Evolutionary conservation across 495 filamentous ascomycete genomes (phyloP).

Genomic region (Xylaria nigripes): DNA sequence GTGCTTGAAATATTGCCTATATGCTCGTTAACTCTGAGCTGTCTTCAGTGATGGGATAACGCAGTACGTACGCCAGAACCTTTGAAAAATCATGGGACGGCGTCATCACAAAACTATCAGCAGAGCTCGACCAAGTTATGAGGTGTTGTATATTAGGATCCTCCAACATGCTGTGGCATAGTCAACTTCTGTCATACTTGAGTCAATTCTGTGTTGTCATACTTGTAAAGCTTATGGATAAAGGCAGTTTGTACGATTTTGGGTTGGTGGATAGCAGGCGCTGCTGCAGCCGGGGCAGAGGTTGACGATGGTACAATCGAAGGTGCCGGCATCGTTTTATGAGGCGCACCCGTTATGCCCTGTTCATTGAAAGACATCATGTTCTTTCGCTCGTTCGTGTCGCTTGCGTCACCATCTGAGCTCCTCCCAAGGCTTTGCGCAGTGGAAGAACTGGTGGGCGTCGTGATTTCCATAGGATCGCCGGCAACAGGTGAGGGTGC

Average conservation of each 20-base stretch:
- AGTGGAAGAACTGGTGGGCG: constrained; percentile 37
- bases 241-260: constrained; percentile 99
- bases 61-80: constrained; percentile 74
- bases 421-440: constrained; percentile 36
- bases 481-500: constrained; percentile 39
- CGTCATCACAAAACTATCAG: constrained; percentile 98
- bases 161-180: constrained; percentile 75
- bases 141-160: constrained; percentile 86
- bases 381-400: constrained; percentile 27
- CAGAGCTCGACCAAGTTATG: constrained; percentile 88
- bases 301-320: constrained; percentile 5
- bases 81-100: constrained; percentile 97
- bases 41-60: constrained; percentile 9
- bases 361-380: constrained; percentile 24
- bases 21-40: constrained; percentile 13
- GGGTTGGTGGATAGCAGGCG: constrained; percentile 83
- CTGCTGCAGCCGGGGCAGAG: constrained; percentile 51
- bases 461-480: constrained; percentile 46
- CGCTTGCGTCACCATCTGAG: constrained; percentile 38
- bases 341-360: constrained; percentile 18
- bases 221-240: constrained; percentile 99
- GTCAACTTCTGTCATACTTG: constrained; percentile 30
- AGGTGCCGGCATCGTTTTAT: constrained; percentile 12
- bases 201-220: constrained; percentile 27
- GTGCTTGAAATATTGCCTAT: constrained; percentile 93